Percentiles rank a stretch among this genome's conserved stretches.
These are phyloP conservation scores for Hyphodiscus hymeniophilus DNA, from an alignment of 495 filamentous ascomycete genomes.

Conservation along the genomic window DNA sequence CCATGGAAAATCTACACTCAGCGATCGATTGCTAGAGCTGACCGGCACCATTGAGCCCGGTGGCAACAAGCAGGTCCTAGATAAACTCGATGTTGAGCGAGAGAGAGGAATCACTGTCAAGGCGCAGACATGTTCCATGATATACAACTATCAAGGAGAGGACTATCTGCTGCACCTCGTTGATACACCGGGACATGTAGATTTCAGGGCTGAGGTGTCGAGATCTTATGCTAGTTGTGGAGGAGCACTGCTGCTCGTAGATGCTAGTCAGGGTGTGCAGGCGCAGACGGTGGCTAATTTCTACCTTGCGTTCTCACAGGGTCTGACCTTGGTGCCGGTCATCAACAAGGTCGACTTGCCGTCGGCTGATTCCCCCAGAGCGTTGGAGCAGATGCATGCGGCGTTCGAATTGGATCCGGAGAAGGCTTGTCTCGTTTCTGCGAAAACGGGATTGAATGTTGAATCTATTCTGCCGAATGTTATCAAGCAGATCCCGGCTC, in stretches of 20 bases:
- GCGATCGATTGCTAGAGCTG: constrained; percentile 84
- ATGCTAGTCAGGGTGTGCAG: constrained; percentile 88
- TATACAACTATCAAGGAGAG: constrained; percentile 75
- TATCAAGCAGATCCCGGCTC: constrained; percentile 74
- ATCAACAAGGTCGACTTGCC: constrained; percentile 94
- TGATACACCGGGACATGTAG: constrained; percentile 95
- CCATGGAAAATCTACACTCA: constrained; percentile 94
- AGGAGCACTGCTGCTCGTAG: constrained; percentile 84
- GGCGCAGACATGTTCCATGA: constrained; percentile 96
- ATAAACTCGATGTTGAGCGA: constrained; percentile 94
- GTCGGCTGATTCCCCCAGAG: constrained; percentile 75
- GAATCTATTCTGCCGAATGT: constrained; percentile 72
- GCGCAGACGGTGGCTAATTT: constrained; percentile 97
- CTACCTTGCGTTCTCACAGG: constrained; percentile 91
- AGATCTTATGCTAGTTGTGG: constrained; percentile 93
- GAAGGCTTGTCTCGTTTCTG: constrained; percentile 77
- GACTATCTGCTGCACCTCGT: constrained; percentile 94
- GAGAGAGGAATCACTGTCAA: constrained; percentile 97
- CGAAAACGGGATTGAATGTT: constrained; percentile 88
- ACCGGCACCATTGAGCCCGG: constrained; percentile 88
- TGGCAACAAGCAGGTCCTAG: constrained; percentile 88
- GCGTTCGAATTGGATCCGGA: constrained; percentile 83
- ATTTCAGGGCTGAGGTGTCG: constrained; percentile 93
- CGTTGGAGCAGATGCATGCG: constrained; percentile 73
- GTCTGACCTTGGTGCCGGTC: constrained; percentile 77